phyloP scores from a whole-genome alignment of 2,329 filamentous ascomycete species.

The Emericellopsis cladophorae region DNA sequence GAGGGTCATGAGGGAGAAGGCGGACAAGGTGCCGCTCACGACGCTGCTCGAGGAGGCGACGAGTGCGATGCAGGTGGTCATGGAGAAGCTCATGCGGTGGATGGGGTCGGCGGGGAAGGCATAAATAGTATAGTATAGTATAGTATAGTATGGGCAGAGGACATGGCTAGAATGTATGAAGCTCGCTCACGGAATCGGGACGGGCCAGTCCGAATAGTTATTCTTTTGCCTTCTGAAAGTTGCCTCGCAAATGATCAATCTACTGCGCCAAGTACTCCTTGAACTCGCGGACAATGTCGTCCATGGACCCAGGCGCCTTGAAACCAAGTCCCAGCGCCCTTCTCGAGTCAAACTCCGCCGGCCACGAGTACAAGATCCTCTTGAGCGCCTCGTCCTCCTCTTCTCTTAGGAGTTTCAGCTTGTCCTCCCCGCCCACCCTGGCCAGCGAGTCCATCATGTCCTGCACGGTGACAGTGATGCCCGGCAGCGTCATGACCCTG shows the following conservation, averaged over 20 bases:
- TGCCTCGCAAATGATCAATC: no score
- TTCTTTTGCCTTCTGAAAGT: no score
- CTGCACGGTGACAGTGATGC: conserved; percentile 31
- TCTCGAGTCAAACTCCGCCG: conserved; percentile 28
- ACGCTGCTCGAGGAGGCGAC: conserved; percentile 11
- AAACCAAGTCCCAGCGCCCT: conserved; percentile 40
- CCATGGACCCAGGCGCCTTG: conserved; percentile 23
- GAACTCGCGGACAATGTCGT: conserved; percentile 9
- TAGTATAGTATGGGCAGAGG: no score
- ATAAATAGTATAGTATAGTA: no score
- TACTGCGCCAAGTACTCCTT: conserved; percentile 2
- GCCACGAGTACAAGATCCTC: conserved; percentile 37
- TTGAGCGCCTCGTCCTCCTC: conserved; percentile 30
- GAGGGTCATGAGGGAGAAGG: conserved; percentile 6
- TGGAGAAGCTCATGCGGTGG: conserved; percentile 10
- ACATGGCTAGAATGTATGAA: no score
- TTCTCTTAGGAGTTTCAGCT: conserved; percentile 26
- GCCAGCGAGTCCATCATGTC: conserved; percentile 35
- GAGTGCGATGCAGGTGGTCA: conserved; percentile 4
- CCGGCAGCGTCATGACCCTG: conserved; percentile 28
- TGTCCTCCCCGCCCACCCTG: conserved; percentile 28
- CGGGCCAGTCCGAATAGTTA: no score
- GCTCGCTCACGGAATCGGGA: no score
- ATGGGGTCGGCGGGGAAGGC: conserved; percentile 11
- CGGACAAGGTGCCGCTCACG: conserved; percentile 7